Percentiles rank a stretch among this genome's conserved stretches.
These are phyloP conservation scores for Calonectria multiphialidica DNA, from an alignment of 2,329 filamentous ascomycete species.

Conservation along the genomic window DNA sequence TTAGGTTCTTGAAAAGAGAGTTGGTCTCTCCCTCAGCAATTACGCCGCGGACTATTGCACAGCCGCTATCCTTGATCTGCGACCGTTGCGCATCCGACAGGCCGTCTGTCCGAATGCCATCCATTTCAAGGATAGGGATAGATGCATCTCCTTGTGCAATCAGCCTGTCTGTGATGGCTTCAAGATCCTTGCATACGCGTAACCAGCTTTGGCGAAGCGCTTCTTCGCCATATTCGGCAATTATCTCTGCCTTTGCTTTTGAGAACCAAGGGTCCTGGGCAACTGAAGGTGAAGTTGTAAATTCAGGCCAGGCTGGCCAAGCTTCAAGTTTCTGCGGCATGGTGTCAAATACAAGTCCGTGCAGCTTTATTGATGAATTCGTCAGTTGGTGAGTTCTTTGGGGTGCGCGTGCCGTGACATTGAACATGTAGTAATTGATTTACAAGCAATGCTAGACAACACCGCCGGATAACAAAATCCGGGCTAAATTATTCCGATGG, in stretches of 20 bases:
- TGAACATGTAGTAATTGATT: not conserved
- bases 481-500: not conserved
- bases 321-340: not conserved
- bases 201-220: slow-evolving; percentile 52
- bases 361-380: not conserved
- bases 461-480: not conserved
- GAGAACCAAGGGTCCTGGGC: slow-evolving; percentile 23
- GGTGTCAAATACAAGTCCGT: not conserved
- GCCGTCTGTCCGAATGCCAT: slow-evolving; percentile 38
- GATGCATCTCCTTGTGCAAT: slow-evolving; percentile 44
- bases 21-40: slow-evolving; percentile 36
- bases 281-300: slow-evolving; percentile 17
- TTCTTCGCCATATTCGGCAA: slow-evolving; percentile 51
- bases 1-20: slow-evolving; percentile 45
- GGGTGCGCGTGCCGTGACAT: not conserved
- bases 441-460: not conserved
- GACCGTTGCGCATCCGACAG: slow-evolving; percentile 34
- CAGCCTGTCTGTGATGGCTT: slow-evolving; percentile 50
- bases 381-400: too few relatives aligned
- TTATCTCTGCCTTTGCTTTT: slow-evolving; percentile 48
- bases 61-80: slow-evolving; percentile 42
- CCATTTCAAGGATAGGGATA: slow-evolving; percentile 47
- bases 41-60: slow-evolving; percentile 38
- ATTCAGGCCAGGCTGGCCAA: slow-evolving; percentile 42
- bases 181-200: slow-evolving; percentile 51